Evolutionary conservation across 768 basidiomycete genomes (phyloP).

Genomic region (Leucocoprinus leucothites): DNA sequence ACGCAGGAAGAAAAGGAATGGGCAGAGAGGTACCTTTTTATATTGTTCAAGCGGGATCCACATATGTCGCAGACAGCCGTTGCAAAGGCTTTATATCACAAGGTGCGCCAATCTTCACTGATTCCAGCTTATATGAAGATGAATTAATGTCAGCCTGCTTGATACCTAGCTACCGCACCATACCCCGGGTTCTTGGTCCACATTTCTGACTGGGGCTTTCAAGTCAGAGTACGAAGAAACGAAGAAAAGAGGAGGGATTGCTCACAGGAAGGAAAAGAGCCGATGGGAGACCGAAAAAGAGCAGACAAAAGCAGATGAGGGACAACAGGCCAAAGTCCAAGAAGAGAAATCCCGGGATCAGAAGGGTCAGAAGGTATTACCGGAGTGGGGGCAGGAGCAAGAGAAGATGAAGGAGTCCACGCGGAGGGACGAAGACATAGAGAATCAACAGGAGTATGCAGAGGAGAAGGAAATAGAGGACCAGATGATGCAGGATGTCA

Average conservation of each 20-base stretch:
- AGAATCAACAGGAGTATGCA: background rate
- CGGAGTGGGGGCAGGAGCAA: background rate
- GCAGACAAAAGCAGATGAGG: background rate
- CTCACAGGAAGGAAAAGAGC: constrained; percentile 39
- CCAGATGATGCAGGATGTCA: background rate
- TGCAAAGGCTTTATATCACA: constrained; percentile 34
- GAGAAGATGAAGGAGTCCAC: background rate
- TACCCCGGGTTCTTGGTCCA: constrained; percentile 45
- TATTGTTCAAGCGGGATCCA: constrained; percentile 48
- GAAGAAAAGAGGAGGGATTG: constrained; percentile 49
- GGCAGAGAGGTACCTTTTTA: constrained; percentile 36
- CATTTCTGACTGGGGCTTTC: constrained; percentile 29
- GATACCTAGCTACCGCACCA: constrained; percentile 59
- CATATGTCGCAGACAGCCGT: constrained; percentile 36
- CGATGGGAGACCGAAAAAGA: constrained; percentile 15
- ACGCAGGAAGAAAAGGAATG: constrained; percentile 52
- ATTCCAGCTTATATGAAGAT: no score
- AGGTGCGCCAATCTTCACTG: constrained; percentile 34
- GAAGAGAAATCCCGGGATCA: no score
- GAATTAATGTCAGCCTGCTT: background rate
- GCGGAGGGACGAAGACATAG: background rate
- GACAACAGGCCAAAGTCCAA: no score
- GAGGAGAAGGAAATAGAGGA: background rate
- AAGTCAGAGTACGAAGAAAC: constrained; percentile 40
- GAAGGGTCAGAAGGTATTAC: no score